phyloP scores from a whole-genome alignment of 2,329 filamentous ascomycete genomes.

The Chaetomiaceae sp. region DNA sequence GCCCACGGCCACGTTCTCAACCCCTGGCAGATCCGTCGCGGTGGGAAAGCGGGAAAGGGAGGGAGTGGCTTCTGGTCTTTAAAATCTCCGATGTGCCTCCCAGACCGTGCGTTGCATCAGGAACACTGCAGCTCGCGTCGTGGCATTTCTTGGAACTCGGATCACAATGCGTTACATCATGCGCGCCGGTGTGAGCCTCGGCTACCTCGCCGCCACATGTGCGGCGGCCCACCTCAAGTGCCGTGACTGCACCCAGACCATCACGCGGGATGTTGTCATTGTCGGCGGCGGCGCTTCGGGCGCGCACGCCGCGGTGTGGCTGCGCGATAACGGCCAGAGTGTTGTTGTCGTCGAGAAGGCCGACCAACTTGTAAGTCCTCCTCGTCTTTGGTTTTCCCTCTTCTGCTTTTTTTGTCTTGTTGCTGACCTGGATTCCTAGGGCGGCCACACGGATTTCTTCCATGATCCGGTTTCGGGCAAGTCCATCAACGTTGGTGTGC shows the following conservation, averaged over 20 bases:
- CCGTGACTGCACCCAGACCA: constrained; percentile 3
- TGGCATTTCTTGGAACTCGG: neutral
- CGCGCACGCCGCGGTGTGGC: constrained; percentile 22
- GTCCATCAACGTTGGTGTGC: constrained; percentile 22
- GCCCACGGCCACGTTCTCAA: neutral
- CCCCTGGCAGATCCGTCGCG: neutral
- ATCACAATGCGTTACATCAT: constrained; percentile 3
- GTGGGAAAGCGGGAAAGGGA: neutral
- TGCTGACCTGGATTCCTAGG: constrained; percentile 15
- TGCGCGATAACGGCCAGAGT: constrained; percentile 19
- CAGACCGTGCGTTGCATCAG: neutral
- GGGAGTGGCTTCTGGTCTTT: neutral
- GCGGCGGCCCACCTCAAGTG: neutral
- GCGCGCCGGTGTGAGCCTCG: constrained; percentile 1
- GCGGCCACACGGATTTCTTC: constrained; percentile 24
- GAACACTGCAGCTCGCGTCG: neutral
- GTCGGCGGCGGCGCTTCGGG: constrained; percentile 24
- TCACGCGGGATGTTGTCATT: constrained; percentile 19
- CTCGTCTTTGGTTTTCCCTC: neutral
- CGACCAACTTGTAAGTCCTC: constrained; percentile 14
- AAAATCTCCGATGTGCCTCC: neutral
- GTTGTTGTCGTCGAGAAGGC: constrained; percentile 24
- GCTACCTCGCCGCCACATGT: neutral
- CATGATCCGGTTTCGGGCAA: constrained; percentile 15
- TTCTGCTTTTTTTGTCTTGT: neutral